Percentiles rank a stretch among this genome's conserved stretches.
These are phyloP conservation scores for Didymella lethalis DNA, from an alignment of 2,329 filamentous ascomycete genomes.

Conservation along the genomic window DNA sequence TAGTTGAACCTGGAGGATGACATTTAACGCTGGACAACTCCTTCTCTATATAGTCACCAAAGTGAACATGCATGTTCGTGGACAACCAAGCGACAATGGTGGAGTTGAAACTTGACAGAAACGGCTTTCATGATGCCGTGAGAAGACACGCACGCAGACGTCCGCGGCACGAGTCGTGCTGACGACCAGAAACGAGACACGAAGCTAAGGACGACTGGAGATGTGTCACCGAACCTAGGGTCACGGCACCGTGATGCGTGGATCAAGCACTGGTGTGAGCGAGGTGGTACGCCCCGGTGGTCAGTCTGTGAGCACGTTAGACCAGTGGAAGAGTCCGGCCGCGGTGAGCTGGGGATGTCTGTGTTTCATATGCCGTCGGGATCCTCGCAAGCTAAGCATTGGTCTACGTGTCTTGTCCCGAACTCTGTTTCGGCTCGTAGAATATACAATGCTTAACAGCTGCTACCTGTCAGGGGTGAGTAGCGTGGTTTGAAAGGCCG, in stretches of 20 bases:
- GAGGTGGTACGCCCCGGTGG: neutral
- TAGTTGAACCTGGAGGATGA: neutral
- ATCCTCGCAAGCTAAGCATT: constrained; percentile 30
- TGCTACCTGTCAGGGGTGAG: neutral
- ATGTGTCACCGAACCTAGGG: constrained; percentile 6
- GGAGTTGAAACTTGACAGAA: constrained; percentile 33
- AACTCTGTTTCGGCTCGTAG: constrained; percentile 28
- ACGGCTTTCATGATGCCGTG: constrained; percentile 15
- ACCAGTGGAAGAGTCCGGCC: constrained; percentile 3
- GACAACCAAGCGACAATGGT: constrained; percentile 27
- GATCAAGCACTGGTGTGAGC: constrained; percentile 7
- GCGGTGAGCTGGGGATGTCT: constrained; percentile 23
- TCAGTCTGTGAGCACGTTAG: constrained; percentile 4
- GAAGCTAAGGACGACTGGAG: constrained; percentile 1
- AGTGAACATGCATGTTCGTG: constrained; percentile 14
- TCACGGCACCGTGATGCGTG: constrained; percentile 11
- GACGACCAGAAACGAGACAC: constrained; percentile 8
- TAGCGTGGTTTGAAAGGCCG: neutral
- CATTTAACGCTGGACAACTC: neutral
- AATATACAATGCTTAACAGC: constrained; percentile 9
- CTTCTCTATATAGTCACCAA: constrained; percentile 6
- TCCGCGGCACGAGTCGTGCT: neutral
- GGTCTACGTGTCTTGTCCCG: constrained; percentile 27
- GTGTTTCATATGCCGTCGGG: constrained; percentile 33
- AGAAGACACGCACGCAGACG: neutral